phyloP scores from a whole-genome alignment of 1,284 basidiomycete genomes.

The Limonomyces culmigenus region DNA sequence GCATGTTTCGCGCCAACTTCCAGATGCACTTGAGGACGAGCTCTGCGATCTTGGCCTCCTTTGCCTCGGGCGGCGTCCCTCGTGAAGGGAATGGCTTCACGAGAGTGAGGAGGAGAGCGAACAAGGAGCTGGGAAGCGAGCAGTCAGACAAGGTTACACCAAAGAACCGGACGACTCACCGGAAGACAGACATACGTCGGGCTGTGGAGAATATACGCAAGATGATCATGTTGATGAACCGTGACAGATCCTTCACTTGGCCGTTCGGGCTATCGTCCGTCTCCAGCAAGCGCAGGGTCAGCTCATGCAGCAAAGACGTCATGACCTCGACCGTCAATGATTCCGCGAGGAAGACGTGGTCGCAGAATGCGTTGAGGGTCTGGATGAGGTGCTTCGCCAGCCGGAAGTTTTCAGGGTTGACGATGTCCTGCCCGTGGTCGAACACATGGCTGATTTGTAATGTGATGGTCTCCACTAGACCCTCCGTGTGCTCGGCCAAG shows the following conservation, averaged over 20 bases:
- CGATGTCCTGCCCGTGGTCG: constrained; percentile 57
- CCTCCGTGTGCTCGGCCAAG: constrained; percentile 70
- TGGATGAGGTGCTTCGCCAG: constrained; percentile 93
- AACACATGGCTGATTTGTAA: constrained; percentile 83
- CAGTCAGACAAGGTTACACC: constrained; percentile 4
- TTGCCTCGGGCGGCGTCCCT: constrained; percentile 49
- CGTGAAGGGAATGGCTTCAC: constrained; percentile 72
- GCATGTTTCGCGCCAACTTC: constrained; percentile 93
- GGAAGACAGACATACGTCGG: constrained; percentile 82
- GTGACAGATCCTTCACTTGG: constrained; percentile 76
- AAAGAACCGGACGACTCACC: constrained; percentile 29
- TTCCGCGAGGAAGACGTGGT: constrained; percentile 67
- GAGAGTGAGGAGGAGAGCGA: constrained; percentile 75
- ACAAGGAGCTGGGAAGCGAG: constrained; percentile 37
- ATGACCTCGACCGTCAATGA: constrained; percentile 69
- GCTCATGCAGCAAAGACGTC: constrained; percentile 67
- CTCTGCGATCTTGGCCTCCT: constrained; percentile 85
- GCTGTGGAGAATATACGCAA: constrained; percentile 86
- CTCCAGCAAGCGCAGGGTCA: constrained; percentile 79
- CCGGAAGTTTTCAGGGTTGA: constrained; percentile 66
- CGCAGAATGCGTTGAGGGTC: constrained; percentile 83
- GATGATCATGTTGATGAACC: constrained; percentile 98
- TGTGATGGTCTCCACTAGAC: constrained; percentile 76
- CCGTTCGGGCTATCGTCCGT: constrained; percentile 70
- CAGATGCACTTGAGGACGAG: constrained; percentile 96